Evolutionary conservation across 78 protist species (phyloP).

Genomic region (Dictyostelium brefeldianum): DNA sequence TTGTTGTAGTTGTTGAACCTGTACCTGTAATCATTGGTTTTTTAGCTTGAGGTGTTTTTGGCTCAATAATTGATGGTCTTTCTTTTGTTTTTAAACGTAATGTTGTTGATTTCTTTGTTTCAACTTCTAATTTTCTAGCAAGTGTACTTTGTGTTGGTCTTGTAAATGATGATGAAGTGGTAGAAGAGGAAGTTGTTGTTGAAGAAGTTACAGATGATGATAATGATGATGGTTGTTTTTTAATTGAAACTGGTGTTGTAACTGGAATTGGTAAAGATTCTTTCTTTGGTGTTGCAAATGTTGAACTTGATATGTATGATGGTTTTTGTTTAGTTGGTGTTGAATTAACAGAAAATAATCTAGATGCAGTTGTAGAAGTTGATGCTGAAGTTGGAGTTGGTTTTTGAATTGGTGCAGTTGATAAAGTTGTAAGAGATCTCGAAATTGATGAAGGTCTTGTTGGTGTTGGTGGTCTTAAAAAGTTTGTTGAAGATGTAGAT

Average conservation of each 20-base stretch:
- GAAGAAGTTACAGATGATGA: neutral
- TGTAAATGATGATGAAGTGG: slow-evolving; percentile 1
- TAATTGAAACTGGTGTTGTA: neutral
- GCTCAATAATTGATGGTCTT: slow-evolving; percentile 27
- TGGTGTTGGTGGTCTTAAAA: slow-evolving; percentile 5
- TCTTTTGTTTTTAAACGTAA: neutral
- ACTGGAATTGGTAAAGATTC: neutral
- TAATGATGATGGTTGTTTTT: neutral
- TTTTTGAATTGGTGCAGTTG: neutral
- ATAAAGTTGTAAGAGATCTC: neutral
- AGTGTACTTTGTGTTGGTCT: slow-evolving; percentile 53
- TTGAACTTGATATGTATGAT: neutral
- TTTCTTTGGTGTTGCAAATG: slow-evolving; percentile 2
- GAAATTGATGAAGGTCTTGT: neutral
- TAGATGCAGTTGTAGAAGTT: neutral
- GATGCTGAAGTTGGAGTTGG: neutral
- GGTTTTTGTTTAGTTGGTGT: neutral
- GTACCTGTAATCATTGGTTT: neutral
- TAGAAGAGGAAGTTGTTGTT: neutral
- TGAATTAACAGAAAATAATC: neutral
- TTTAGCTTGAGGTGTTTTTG: slow-evolving; percentile 34
- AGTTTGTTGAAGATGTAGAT: slow-evolving; percentile 4
- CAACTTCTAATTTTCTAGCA: slow-evolving; percentile 25
- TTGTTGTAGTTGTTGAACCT: neutral
- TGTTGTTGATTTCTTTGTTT: slow-evolving; percentile 13